Conservation (phyloP, 202 grass and related monocot genomes). For the Elaeis oleifera region DNA sequence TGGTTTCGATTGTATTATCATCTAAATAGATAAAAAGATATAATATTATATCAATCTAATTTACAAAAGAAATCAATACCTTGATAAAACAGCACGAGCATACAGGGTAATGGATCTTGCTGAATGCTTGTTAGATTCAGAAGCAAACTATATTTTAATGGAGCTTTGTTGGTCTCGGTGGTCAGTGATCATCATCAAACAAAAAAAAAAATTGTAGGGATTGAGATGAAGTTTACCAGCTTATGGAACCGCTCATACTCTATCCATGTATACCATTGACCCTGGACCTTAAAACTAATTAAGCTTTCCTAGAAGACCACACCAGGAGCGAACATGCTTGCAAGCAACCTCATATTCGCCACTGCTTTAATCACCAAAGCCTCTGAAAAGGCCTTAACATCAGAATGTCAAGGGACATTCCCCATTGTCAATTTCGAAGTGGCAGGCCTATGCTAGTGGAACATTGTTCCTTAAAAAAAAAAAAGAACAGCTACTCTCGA, state of each 20-base stretch:
- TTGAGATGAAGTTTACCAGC: too few species aligned
- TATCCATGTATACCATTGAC: slow-evolving; percentile 93
- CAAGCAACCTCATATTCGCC: slow-evolving; percentile 76
- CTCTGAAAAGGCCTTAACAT: slow-evolving; percentile 88
- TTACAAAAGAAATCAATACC: too few species aligned
- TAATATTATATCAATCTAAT: too few species aligned
- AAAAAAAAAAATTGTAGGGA: too few species aligned
- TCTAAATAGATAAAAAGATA: too few species aligned
- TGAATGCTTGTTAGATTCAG: too few species aligned
- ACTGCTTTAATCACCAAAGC: slow-evolving; percentile 53
- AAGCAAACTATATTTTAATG: slow-evolving; percentile 11
- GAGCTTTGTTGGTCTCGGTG: slow-evolving; percentile 21
- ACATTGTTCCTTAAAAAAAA: slow-evolving; percentile 1
- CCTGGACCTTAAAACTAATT: slow-evolving; percentile 77
- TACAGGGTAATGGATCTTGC: too few species aligned
- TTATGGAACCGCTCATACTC: slow-evolving; percentile 78
- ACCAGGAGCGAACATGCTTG: slow-evolving; percentile 88
- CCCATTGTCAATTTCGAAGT: slow-evolving; percentile 98
- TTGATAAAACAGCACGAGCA: too few species aligned
- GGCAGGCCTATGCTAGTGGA: slow-evolving; percentile 36
- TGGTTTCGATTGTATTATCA: too few species aligned
- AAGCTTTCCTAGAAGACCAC: slow-evolving; percentile 69
- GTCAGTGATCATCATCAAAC: background rate
- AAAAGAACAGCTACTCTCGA: slow-evolving; percentile 43
- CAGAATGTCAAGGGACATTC: slow-evolving; percentile 87